Percentiles rank a stretch among this genome's conserved stretches.
phyloP scores from a whole-genome alignment of 257 asterid genomes.

The Anisodus acutangulus region DNA sequence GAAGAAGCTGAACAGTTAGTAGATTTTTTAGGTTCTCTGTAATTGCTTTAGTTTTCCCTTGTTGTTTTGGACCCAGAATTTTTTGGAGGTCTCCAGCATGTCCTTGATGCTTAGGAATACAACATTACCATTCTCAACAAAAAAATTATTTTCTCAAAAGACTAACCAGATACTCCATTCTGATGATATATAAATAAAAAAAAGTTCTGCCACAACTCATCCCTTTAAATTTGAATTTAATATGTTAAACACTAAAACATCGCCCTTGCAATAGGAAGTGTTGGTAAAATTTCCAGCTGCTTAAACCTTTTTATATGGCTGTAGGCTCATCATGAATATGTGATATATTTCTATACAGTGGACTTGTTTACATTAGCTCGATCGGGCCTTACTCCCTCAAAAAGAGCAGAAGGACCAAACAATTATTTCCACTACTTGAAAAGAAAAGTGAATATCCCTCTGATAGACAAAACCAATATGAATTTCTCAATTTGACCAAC shows the following conservation, averaged over 20 bases:
- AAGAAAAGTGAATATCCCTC: neutral
- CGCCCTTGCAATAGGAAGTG: neutral
- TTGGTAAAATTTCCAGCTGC: conserved; percentile 14
- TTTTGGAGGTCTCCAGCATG: too few species aligned
- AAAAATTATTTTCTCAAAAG: neutral
- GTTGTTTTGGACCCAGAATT: too few species aligned
- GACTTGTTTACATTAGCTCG: neutral
- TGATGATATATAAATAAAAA: neutral
- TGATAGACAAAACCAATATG: neutral
- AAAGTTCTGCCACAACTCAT: neutral
- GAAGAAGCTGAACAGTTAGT: too few species aligned
- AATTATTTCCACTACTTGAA: neutral
- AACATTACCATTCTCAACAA: too few species aligned
- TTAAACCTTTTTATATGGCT: neutral
- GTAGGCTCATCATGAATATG: neutral
- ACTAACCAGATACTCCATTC: neutral
- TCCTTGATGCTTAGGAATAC: too few species aligned
- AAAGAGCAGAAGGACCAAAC: neutral
- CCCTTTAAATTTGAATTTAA: conserved; percentile 8
- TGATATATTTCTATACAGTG: neutral
- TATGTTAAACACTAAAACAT: neutral
- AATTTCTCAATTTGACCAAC: neutral
- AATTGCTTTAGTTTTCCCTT: too few species aligned
- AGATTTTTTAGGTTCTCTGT: too few species aligned
- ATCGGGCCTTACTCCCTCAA: too few species aligned